Evolutionary conservation across 2,329 filamentous ascomycete genomes (phyloP).

Genomic region (Emergomyces africanus): DNA sequence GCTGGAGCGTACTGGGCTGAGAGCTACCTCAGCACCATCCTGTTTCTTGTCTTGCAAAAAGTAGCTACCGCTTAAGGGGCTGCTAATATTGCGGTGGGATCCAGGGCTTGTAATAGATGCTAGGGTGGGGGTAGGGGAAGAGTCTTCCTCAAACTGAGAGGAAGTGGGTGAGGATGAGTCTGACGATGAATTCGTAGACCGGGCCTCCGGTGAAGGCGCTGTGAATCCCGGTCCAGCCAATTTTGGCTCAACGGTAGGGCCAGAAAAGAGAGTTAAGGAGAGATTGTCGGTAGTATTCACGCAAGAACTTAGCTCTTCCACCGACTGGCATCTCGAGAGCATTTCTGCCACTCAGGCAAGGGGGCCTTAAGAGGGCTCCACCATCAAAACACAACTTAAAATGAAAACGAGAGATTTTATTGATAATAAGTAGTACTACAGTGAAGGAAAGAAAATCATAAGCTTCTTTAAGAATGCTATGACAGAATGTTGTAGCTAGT

Average conservation of each 20-base stretch:
- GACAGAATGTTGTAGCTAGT: neutral
- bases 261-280: slow-evolving; percentile 7
- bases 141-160: neutral
- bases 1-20: neutral
- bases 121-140: neutral
- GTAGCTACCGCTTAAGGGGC: neutral
- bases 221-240: slow-evolving; percentile 2
- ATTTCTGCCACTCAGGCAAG: slow-evolving; percentile 11
- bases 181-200: neutral
- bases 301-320: slow-evolving; percentile 13
- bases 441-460: neutral
- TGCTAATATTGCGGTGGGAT: neutral
- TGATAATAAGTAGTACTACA: neutral
- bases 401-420: neutral
- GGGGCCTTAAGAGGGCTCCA: neutral
- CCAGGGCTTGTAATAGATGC: neutral
- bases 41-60: neutral
- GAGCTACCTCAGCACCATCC: neutral
- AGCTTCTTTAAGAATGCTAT: neutral
- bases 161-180: neutral
- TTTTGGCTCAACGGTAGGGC: slow-evolving; percentile 5
- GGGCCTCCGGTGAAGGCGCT: neutral
- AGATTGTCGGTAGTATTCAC: slow-evolving; percentile 6
- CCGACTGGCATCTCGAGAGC: slow-evolving; percentile 17
- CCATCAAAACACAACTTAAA: neutral